Evolutionary conservation across 805 yeast genomes (phyloP).

Genomic region (Starmerella etchellsii): DNA sequence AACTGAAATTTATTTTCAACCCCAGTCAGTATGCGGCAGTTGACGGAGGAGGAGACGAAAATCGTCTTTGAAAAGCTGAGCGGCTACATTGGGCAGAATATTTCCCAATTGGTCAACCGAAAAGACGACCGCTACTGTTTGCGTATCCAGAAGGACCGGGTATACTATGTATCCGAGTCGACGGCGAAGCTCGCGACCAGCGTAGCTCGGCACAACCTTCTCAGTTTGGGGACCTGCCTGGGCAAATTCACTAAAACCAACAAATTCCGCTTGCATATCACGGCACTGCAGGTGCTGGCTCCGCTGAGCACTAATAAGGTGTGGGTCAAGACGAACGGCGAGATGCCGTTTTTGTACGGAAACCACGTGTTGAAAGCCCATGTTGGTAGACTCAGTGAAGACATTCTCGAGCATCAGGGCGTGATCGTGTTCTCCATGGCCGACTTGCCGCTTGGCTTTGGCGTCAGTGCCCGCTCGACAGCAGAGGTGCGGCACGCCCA

Average conservation of each 20-base stretch:
- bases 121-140: slow-evolving; percentile 80
- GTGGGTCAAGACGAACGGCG: slow-evolving; percentile 96
- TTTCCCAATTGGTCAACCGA: slow-evolving; percentile 73
- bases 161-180: slow-evolving; percentile 71
- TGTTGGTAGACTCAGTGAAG: slow-evolving; percentile 91
- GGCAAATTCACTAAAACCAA: slow-evolving; percentile 98
- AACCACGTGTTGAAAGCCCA: slow-evolving; percentile 95
- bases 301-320: slow-evolving; percentile 84
- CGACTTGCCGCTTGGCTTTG: slow-evolving; percentile 89
- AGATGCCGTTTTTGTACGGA: slow-evolving; percentile 95
- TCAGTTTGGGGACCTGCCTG: slow-evolving; percentile 86
- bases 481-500: slow-evolving; percentile 74
- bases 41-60: slow-evolving; percentile 94
- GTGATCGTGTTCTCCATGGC: slow-evolving; percentile 82
- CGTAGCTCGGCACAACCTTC: slow-evolving; percentile 73
- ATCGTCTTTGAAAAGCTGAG: slow-evolving; percentile 93
- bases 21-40: slow-evolving; percentile 96
- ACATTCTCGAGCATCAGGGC: slow-evolving; percentile 96
- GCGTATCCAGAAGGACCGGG: slow-evolving; percentile 91
- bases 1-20: too few species aligned
- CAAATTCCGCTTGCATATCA: slow-evolving; percentile 86
- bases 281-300: slow-evolving; percentile 72
- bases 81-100: slow-evolving; percentile 92
- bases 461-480: slow-evolving; percentile 86
- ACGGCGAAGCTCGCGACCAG: slow-evolving; percentile 82